phyloP scores from a whole-genome alignment of 768 basidiomycete species.

The Tylopilus plumbeoviolaceoides region DNA sequence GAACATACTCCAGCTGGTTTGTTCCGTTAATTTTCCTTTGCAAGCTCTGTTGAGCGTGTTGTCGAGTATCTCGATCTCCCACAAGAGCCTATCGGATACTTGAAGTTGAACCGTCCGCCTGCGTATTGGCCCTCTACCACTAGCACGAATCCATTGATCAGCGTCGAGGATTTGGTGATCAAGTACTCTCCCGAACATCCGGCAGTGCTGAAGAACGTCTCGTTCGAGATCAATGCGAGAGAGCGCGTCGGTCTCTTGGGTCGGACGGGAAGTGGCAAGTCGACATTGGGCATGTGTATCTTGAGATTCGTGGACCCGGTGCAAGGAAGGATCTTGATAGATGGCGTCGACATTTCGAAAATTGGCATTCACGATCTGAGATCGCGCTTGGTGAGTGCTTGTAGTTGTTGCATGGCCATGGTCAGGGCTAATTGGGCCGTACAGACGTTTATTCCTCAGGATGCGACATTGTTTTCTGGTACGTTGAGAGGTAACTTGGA shows the following conservation, averaged over 20 bases:
- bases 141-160: conserved; percentile 52
- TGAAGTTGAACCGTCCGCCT: conserved; percentile 67
- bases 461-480: conserved; percentile 77
- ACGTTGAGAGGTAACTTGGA: conserved; percentile 73
- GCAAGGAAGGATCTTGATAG: conserved; percentile 68
- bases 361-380: conserved; percentile 83
- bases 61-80: conserved; percentile 89
- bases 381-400: conserved; percentile 56
- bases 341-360: conserved; percentile 82
- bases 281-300: conserved; percentile 82
- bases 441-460: conserved; percentile 76
- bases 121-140: conserved; percentile 90
- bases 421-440: not conserved
- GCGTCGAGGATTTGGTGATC: conserved; percentile 71
- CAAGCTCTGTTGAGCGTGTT: conserved; percentile 83
- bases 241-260: conserved; percentile 81
- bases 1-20: not conserved
- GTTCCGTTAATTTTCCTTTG: conserved; percentile 4
- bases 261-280: conserved; percentile 79
- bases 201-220: conserved; percentile 69
- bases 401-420: not conserved
- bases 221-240: conserved; percentile 64
- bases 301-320: conserved; percentile 81
- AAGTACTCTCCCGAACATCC: conserved; percentile 86
- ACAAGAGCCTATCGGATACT: conserved; percentile 83